Evolutionary conservation across 164 flowering plant species (phyloP).

Genomic region (Stephania japonica): DNA sequence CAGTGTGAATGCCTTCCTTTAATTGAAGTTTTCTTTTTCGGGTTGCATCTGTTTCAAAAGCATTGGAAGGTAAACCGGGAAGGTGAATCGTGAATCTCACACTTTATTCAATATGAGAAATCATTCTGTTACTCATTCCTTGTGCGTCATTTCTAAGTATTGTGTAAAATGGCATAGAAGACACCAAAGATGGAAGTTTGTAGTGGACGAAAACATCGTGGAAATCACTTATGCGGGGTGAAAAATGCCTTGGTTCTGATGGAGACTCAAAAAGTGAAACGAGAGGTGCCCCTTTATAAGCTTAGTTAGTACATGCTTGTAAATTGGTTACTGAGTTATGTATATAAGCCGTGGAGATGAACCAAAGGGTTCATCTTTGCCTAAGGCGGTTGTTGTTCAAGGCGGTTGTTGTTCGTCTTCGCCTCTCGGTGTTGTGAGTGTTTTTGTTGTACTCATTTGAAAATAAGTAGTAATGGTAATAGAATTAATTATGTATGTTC

Average conservation of each 20-base stretch:
- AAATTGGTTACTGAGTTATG: constrained; percentile 16
- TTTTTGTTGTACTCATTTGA: neutral
- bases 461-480: neutral
- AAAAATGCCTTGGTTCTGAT: constrained; percentile 5
- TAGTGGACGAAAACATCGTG: neutral
- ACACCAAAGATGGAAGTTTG: constrained; percentile 15
- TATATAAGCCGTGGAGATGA: constrained; percentile 23
- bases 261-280: constrained; percentile 3
- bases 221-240: constrained; percentile 2
- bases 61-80: constrained; percentile 11
- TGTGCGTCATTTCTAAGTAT: constrained; percentile 8
- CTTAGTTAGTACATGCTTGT: constrained; percentile 13
- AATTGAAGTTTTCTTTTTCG: constrained; percentile 5
- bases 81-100: neutral
- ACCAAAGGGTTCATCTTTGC: constrained; percentile 18
- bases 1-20: constrained; percentile 43
- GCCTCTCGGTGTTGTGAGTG: constrained; percentile 12
- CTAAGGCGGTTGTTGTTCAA: constrained; percentile 3
- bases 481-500: constrained; percentile 5
- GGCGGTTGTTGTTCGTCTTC: constrained; percentile 4
- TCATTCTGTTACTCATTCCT: constrained; percentile 11
- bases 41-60: constrained; percentile 14
- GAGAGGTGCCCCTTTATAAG: constrained; percentile 6
- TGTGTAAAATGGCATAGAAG: constrained; percentile 27
- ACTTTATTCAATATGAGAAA: neutral